A percentile compares a stretch with the other conserved stretches of the same genome.
Evolutionary conservation across 495 filamentous ascomycete genomes (phyloP).

Genomic region (Xylaria scruposa): DNA sequence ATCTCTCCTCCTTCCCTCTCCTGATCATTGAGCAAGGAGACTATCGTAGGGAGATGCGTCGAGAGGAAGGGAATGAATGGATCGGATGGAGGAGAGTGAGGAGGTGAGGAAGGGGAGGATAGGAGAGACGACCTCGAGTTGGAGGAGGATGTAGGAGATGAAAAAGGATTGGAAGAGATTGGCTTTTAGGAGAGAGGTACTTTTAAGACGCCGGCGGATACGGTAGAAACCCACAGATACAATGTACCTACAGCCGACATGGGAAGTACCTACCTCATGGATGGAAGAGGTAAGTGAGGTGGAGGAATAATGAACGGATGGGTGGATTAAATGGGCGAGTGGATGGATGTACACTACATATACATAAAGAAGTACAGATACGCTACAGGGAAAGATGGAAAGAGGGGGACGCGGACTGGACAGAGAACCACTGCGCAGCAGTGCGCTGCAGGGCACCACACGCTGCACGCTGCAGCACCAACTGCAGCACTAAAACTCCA

Average conservation of each 20-base stretch:
- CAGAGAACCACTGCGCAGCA: slow-evolving; percentile 21
- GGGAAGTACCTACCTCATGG: slow-evolving; percentile 9
- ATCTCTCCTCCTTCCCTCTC: slow-evolving; percentile 50
- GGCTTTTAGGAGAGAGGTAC: slow-evolving; percentile 51
- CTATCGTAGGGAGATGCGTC: slow-evolving; percentile 44
- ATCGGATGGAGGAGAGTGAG: slow-evolving; percentile 61
- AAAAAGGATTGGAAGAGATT: slow-evolving; percentile 60
- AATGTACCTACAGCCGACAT: slow-evolving; percentile 28
- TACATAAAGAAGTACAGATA: not conserved
- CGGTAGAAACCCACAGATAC: slow-evolving; percentile 28
- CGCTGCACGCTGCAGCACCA: slow-evolving; percentile 30
- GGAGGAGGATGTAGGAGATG: slow-evolving; percentile 63
- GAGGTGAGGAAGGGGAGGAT: slow-evolving; percentile 54
- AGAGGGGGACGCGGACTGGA: not conserved
- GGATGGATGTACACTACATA: slow-evolving; percentile 12
- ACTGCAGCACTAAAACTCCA: slow-evolving; percentile 36
- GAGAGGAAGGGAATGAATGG: slow-evolving; percentile 54
- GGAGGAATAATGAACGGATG: slow-evolving; percentile 20
- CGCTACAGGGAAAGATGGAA: not conserved
- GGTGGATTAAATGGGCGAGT: not conserved
- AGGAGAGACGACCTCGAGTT: slow-evolving; percentile 63
- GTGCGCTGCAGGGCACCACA: slow-evolving; percentile 13
- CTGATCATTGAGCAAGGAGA: slow-evolving; percentile 51
- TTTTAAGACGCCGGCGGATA: slow-evolving; percentile 56
- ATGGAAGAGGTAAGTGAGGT: slow-evolving; percentile 18